A percentile compares a stretch with the other conserved stretches of the same genome.
These are phyloP conservation scores for Nidula microcarpa DNA, from an alignment of 768 basidiomycete genomes.

Conservation along the genomic window DNA sequence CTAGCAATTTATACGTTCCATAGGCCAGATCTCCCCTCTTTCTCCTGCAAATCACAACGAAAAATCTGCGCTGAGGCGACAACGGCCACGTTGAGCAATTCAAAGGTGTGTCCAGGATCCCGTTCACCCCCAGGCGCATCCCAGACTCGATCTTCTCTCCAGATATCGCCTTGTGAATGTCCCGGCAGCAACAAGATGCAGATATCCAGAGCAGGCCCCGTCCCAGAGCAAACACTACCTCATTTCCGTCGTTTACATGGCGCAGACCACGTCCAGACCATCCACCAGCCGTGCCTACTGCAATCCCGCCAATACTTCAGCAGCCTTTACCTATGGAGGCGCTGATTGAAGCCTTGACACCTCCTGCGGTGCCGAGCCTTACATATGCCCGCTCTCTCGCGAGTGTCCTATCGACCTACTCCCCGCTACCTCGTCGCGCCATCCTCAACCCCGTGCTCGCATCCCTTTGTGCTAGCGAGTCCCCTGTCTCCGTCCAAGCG, in stretches of 20 bases:
- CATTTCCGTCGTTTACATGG: constrained; percentile 25
- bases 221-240: constrained; percentile 29
- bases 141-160: no score
- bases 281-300: constrained; percentile 7
- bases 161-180: constrained; percentile 11
- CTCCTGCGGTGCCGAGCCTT: constrained; percentile 65
- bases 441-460: constrained; percentile 58
- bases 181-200: constrained; percentile 21
- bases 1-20: no score
- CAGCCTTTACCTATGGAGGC: constrained; percentile 31
- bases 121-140: no score
- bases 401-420: constrained; percentile 39
- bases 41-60: no score
- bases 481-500: constrained; percentile 56
- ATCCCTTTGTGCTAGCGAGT: constrained; percentile 51
- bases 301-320: constrained; percentile 18
- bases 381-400: constrained; percentile 61
- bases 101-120: no score
- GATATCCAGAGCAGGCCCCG: constrained; percentile 19
- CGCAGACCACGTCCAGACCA: constrained; percentile 18
- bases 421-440: constrained; percentile 53
- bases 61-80: no score
- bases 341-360: constrained; percentile 42
- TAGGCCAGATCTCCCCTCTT: no score
- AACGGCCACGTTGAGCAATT: no score